phyloP scores from a whole-genome alignment of 352 stramenopile genomes.

The Pythium inflatum region DNA sequence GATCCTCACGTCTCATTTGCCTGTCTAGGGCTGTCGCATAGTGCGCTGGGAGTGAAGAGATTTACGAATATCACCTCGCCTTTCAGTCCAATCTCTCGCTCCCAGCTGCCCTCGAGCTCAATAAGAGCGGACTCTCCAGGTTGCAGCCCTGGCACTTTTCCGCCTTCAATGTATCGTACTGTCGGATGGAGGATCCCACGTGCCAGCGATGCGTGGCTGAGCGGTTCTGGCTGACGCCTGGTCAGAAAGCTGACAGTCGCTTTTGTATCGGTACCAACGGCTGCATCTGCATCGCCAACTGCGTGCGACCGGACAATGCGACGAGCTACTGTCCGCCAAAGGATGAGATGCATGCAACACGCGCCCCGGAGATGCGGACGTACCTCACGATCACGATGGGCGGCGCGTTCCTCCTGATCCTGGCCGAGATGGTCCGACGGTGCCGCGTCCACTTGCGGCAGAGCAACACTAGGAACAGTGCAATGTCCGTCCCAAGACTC shows the following conservation, averaged over 20 bases:
- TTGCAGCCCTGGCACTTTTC: conserved; percentile 10
- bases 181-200: not conserved
- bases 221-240: not conserved
- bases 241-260: conserved; percentile 1
- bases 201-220: not conserved
- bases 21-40: conserved; percentile 10
- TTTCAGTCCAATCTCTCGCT: not conserved
- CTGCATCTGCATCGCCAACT: conserved; percentile 24
- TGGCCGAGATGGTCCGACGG: no score
- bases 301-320: not conserved
- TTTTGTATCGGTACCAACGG: conserved; percentile 20
- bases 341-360: no score
- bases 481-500: no score
- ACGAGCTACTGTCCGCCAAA: no score
- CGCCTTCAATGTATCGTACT: conserved; percentile 7
- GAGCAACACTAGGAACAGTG: no score
- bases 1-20: no score
- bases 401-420: no score
- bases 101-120: not conserved
- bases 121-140: not conserved
- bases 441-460: no score
- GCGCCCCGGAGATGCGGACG: no score
- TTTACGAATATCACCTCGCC: not conserved
- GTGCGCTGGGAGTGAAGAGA: not conserved
- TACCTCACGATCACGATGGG: no score